Conservation (phyloP, 1,284 basidiomycete genomes). For the Anthracocystis setariae region DNA sequence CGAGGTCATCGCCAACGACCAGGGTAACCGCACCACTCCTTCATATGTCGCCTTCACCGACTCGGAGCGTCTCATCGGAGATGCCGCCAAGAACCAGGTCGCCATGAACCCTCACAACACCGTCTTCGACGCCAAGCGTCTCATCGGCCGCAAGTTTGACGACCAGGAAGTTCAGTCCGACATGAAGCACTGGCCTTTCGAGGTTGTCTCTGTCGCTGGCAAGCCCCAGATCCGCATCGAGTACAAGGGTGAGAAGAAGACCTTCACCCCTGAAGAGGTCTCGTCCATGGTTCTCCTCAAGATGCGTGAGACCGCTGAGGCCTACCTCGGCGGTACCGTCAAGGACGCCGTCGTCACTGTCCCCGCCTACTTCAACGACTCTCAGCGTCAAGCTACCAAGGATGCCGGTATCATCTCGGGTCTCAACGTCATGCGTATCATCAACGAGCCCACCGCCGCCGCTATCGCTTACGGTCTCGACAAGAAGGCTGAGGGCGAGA, state of each 20-base stretch:
- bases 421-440: conserved; percentile 92
- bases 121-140: conserved; percentile 86
- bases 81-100: conserved; percentile 92
- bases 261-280: conserved; percentile 94
- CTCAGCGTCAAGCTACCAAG: conserved; percentile 94
- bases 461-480: conserved; percentile 92
- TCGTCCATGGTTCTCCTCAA: conserved; percentile 96
- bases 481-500: conserved; percentile 85
- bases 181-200: conserved; percentile 95
- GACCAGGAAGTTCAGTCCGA: conserved; percentile 93
- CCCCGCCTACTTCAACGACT: conserved; percentile 98
- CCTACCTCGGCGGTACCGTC: conserved; percentile 85
- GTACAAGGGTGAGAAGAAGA: conserved; percentile 90
- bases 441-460: conserved; percentile 94
- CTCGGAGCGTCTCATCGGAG: conserved; percentile 90
- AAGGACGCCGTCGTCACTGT: conserved; percentile 88
- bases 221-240: conserved; percentile 90
- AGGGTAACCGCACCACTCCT: conserved; percentile 95
- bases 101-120: conserved; percentile 72
- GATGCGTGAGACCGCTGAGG: conserved; percentile 98
- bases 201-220: conserved; percentile 79
- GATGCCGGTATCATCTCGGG: conserved; percentile 90
- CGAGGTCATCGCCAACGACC: conserved; percentile 90
- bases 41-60: conserved; percentile 73
- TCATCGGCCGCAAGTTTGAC: conserved; percentile 84